Conservation (phyloP, 192 early-diverging fungal species). For the Entomortierella beljakovae region DNA sequence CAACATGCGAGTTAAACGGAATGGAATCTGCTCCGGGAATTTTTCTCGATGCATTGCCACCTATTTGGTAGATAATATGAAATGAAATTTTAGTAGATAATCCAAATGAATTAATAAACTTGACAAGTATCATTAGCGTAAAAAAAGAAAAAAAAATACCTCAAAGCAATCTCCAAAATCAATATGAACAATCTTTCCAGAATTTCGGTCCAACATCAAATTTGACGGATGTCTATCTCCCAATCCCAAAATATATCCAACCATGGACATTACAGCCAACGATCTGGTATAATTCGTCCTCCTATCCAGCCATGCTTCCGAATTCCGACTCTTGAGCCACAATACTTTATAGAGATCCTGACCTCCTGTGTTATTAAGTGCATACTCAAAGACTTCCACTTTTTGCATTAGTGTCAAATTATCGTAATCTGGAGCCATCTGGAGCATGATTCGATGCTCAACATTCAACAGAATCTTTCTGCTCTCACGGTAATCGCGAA, state of each 20-base stretch:
- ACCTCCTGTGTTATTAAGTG: constrained; percentile 87
- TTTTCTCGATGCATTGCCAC: constrained; percentile 96
- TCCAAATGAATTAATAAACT: too few species aligned
- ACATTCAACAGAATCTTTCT: constrained; percentile 87
- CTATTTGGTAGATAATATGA: constrained; percentile 44
- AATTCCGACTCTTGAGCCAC: constrained; percentile 96
- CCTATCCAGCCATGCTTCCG: constrained; percentile 95
- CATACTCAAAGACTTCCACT: constrained; percentile 96
- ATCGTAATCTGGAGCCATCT: constrained; percentile 94
- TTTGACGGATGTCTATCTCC: constrained; percentile 98
- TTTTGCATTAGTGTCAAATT: constrained; percentile 88
- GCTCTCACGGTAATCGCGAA: constrained; percentile 87
- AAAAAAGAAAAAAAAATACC: constrained; percentile 53
- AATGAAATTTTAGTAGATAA: too few species aligned
- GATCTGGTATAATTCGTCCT: constrained; percentile 96
- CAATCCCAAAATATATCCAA: constrained; percentile 96
- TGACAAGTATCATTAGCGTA: too few species aligned
- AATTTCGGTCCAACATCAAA: constrained; percentile 88
- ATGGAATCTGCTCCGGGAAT: constrained; percentile 98
- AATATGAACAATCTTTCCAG: constrained; percentile 96
- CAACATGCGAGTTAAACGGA: constrained; percentile 97
- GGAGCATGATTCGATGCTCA: constrained; percentile 90
- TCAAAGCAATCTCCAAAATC: constrained; percentile 99
- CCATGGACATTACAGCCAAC: constrained; percentile 98
- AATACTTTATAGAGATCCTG: constrained; percentile 93